Conservation (phyloP, 768 basidiomycete species). For the Tricholoma flavovirens region DNA sequence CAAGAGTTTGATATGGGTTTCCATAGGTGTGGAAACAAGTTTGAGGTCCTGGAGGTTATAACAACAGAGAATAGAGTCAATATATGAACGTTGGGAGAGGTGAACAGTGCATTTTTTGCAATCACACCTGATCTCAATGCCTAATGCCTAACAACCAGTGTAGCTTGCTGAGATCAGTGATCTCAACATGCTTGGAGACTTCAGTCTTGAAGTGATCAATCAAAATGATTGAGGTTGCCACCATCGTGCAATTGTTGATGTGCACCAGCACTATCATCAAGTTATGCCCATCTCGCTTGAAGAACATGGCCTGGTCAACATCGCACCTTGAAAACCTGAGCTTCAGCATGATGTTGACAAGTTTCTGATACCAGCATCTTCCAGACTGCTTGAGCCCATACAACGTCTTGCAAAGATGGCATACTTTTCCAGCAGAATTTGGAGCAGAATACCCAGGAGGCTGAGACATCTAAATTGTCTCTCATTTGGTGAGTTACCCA, state of each 20-base stretch:
- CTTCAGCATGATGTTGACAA: conserved; percentile 4
- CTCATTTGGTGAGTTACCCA: no score
- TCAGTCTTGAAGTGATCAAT: conserved; percentile 13
- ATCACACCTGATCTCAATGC: conserved; percentile 17
- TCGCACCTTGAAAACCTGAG: conserved; percentile 10
- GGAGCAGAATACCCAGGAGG: conserved; percentile 13
- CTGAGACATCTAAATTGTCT: no score
- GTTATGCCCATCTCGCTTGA: conserved; percentile 3
- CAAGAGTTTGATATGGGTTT: conserved; percentile 3
- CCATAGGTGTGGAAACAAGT: conserved; percentile 21
- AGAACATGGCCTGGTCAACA: conserved; percentile 18
- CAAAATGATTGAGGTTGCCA: conserved; percentile 2
- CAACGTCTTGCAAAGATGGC: conserved; percentile 19
- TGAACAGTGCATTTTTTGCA: conserved; percentile 11
- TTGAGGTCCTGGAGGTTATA: conserved; percentile 22
- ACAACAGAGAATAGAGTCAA: conserved; percentile 22
- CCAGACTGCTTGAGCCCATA: conserved; percentile 26
- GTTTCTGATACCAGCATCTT: conserved; percentile 15
- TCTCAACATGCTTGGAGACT: conserved; percentile 17
- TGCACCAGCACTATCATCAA: conserved; percentile 14
- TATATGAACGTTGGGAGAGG: conserved; percentile 25
- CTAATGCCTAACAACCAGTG: conserved; percentile 27
- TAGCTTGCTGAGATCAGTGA: conserved; percentile 22
- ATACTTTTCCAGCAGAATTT: conserved; percentile 9
- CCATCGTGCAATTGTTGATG: conserved; percentile 21